phyloP scores from a whole-genome alignment of 2,329 filamentous ascomycete genomes.

The Aspergillus proliferans region DNA sequence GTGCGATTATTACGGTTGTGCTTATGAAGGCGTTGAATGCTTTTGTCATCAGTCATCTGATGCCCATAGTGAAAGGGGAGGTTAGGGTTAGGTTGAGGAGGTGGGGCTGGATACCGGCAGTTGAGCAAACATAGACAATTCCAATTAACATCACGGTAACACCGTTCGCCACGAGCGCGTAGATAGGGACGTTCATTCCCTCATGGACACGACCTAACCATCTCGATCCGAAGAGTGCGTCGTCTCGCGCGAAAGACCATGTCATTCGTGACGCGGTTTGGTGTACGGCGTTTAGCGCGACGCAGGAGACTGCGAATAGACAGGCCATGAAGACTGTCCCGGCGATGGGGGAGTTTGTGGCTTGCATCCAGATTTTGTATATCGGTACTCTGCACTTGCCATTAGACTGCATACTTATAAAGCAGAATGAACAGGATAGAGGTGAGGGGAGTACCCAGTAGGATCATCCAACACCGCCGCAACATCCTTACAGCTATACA shows the following conservation, averaged over 20 bases:
- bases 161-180: slow-evolving; percentile 12
- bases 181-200: slow-evolving; percentile 10
- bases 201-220: slow-evolving; percentile 7
- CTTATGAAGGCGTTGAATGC: slow-evolving; percentile 20
- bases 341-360: slow-evolving; percentile 13
- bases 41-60: not conserved
- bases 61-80: too few species aligned
- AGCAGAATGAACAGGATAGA: not conserved
- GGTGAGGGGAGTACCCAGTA: slow-evolving; percentile 10
- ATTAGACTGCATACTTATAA: not conserved
- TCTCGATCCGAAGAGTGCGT: slow-evolving; percentile 24
- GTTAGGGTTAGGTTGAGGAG: too few species aligned
- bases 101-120: slow-evolving; percentile 9
- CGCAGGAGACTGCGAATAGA: slow-evolving; percentile 10
- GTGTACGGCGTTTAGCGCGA: slow-evolving; percentile 18
- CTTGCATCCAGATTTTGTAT: slow-evolving; percentile 19
- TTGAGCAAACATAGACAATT: slow-evolving; percentile 17
- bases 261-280: slow-evolving; percentile 26
- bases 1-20: slow-evolving; percentile 17
- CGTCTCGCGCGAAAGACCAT: slow-evolving; percentile 29
- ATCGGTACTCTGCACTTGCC: slow-evolving; percentile 11
- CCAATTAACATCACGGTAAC: slow-evolving; percentile 12
- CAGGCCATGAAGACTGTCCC: slow-evolving; percentile 16
- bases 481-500: slow-evolving; percentile 14
- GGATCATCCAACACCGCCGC: slow-evolving; percentile 8